Base-by-base conservation (phyloP, 2,329 filamentous ascomycete genomes). In the Aspergillus tanneri region DNA sequence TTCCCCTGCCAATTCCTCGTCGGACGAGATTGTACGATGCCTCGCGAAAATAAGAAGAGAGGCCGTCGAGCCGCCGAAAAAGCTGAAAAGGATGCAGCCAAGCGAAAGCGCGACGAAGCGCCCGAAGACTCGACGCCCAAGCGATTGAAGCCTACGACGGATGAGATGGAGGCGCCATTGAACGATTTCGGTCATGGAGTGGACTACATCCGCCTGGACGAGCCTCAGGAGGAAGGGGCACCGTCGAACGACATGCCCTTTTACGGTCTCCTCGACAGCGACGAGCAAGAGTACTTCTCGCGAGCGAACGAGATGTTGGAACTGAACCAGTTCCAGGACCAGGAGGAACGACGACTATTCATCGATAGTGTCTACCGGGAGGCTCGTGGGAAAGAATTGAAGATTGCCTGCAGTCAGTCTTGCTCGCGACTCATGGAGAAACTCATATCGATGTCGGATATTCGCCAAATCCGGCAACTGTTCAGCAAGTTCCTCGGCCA, bases 211-310 rank as follows among this genome's bases (percentile, higher is more conserved):
- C 59, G 68, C 14, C 56, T 75, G 32, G 54, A 55, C 16, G 61
- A 55, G 2, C 56, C 51, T n/a, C 48, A 61, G 27, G 47, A 59
- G 10, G 49, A 64, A 28, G 65, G 62, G 27, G 65, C 28, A 4
- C 39, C 43, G 1, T 36, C 61, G 2, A 71, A 70, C 8, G 87
- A 89, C 50, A 82, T 77, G 58, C 84, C 88, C 47, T 99, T 96
- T 75, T 97, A 95, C 62, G 93, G 93, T 55, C 85, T 96, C 77
- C 84, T 99, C 21, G 87, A 90, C 61, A 86, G 95, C 46, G 83
- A 95, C 57, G 93, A 99, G 75, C 90, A 96, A 66, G 91, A 96
- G 69, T 96, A 96, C 70, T 99, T 97, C 71, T 86, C 88, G 57
- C 84, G 84, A 39, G 90, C 91, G 45, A 91, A 95, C 74, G 87